Percentiles rank a stretch among this genome's conserved stretches.
Evolutionary conservation across 2,329 filamentous ascomycete species (phyloP).

Genomic region (Fusarium odoratissimum): DNA sequence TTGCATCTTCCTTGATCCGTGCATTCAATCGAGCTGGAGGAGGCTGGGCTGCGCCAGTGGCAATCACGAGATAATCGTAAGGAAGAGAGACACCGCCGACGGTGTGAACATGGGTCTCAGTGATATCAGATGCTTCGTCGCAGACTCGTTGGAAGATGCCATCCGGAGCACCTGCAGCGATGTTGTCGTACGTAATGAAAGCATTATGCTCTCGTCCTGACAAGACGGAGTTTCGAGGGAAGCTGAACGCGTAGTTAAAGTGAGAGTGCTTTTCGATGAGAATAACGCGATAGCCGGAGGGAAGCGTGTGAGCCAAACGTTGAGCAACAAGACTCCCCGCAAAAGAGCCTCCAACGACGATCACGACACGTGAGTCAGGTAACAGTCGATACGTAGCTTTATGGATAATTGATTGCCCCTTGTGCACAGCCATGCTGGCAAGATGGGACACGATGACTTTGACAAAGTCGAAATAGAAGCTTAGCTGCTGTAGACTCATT

Average conservation of each 20-base stretch:
- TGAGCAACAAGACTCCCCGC: slow-evolving; percentile 19
- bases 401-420: slow-evolving; percentile 4
- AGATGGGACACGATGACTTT: not conserved
- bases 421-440: not conserved
- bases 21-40: slow-evolving; percentile 17
- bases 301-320: slow-evolving; percentile 8
- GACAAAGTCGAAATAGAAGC: slow-evolving; percentile 12
- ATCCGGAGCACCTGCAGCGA: not conserved
- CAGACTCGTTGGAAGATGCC: slow-evolving; percentile 17
- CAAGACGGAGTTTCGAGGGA: slow-evolving; percentile 26
- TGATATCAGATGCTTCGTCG: slow-evolving; percentile 7
- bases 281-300: slow-evolving; percentile 24
- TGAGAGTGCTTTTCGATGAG: slow-evolving; percentile 34
- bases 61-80: slow-evolving; percentile 23
- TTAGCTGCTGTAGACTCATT: slow-evolving; percentile 4
- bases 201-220: slow-evolving; percentile 5
- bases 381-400: slow-evolving; percentile 13
- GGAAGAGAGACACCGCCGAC: not conserved
- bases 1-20: not conserved
- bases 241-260: slow-evolving; percentile 26
- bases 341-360: slow-evolving; percentile 29
- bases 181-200: slow-evolving; percentile 15
- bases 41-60: slow-evolving; percentile 31
- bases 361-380: slow-evolving; percentile 12
- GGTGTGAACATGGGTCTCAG: not conserved